phyloP scores from a whole-genome alignment of 805 yeast genomes.

The Sungouiella thailandica region DNA sequence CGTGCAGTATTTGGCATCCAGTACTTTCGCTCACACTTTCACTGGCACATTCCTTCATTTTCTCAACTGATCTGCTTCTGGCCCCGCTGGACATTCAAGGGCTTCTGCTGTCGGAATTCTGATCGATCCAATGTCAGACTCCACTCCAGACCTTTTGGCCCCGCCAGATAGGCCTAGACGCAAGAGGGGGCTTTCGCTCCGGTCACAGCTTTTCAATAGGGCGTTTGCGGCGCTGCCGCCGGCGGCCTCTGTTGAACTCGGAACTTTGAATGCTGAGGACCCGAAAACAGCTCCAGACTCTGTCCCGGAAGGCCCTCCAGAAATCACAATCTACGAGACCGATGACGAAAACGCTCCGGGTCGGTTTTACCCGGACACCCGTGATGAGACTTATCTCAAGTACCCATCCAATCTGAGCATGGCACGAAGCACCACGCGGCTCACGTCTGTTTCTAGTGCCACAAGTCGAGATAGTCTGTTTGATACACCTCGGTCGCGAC shows the following conservation, averaged over 20 bases:
- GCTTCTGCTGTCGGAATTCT: no score
- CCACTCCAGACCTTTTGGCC: background rate
- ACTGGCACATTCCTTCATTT: no score
- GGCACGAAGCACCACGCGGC: slow-evolving; percentile 10
- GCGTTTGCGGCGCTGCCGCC: slow-evolving; percentile 18
- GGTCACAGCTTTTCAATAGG: slow-evolving; percentile 61
- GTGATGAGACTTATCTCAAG: slow-evolving; percentile 1
- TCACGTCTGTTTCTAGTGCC: slow-evolving; percentile 6
- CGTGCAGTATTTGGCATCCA: no score
- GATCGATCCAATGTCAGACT: background rate
- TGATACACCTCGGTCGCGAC: slow-evolving; percentile 4
- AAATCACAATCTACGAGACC: slow-evolving; percentile 8
- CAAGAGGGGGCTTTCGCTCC: slow-evolving; percentile 60
- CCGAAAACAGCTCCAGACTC: slow-evolving; percentile 7
- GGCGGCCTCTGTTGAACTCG: slow-evolving; percentile 9
- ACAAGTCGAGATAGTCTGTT: background rate
- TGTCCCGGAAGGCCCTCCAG: background rate
- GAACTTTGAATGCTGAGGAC: background rate
- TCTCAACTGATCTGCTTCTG: no score
- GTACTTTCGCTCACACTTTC: no score
- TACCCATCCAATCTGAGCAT: slow-evolving; percentile 5
- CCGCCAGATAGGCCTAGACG: slow-evolving; percentile 26
- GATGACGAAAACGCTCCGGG: slow-evolving; percentile 2
- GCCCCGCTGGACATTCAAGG: no score
- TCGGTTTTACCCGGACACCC: slow-evolving; percentile 1